phyloP scores from a whole-genome alignment of 257 asterid genomes.

The Plantago elongata region DNA sequence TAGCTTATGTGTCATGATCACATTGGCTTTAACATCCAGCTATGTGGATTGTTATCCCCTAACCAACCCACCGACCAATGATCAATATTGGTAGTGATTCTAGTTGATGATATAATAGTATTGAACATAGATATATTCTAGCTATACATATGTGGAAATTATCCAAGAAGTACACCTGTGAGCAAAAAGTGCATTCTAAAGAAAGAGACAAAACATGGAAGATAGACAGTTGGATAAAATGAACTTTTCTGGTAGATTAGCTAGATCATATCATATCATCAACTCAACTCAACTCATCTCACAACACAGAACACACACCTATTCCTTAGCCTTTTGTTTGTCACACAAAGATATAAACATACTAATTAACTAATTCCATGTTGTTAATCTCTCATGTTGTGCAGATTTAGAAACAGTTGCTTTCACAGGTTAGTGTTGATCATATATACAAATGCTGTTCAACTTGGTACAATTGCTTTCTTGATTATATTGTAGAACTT shows the following conservation, averaged over 20 bases:
- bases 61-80: too few species aligned
- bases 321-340: constrained; percentile 13
- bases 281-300: neutral
- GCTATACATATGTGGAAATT: too few species aligned
- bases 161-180: constrained; percentile 20
- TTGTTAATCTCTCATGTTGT: constrained; percentile 7
- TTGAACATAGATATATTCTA: too few species aligned
- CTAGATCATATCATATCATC: constrained; percentile 5
- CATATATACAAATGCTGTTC: neutral
- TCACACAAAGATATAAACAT: too few species aligned
- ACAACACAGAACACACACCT: constrained; percentile 5
- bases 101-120: too few species aligned
- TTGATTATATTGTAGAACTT: too few species aligned
- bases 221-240: constrained; percentile 11
- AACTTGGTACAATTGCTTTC: neutral
- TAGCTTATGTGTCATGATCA: too few species aligned
- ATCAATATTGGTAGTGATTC: too few species aligned
- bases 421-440: constrained; percentile 32
- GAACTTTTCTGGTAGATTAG: constrained; percentile 18
- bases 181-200: constrained; percentile 41
- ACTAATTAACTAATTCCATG: too few species aligned
- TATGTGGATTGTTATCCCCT: too few species aligned
- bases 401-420: constrained; percentile 25
- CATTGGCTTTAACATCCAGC: too few species aligned
- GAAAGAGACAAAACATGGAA: constrained; percentile 4